These are phyloP conservation scores for Agrocybe praecox DNA, from an alignment of 768 basidiomycete genomes.

Conservation along the genomic window DNA sequence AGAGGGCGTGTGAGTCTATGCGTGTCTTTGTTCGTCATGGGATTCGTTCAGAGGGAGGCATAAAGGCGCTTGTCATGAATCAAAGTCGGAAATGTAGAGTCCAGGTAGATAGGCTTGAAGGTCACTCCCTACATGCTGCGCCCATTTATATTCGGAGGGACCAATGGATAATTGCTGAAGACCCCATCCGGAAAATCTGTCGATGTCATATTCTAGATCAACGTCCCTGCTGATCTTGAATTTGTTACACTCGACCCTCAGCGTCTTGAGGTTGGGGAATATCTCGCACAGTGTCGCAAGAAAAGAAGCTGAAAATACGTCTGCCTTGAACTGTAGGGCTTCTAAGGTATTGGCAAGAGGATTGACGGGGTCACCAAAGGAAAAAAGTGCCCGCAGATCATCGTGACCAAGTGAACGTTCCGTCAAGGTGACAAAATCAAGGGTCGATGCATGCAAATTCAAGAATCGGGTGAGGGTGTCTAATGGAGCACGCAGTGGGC, in stretches of 20 bases:
- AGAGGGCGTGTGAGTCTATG: too few species aligned
- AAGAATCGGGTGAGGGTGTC: constrained; percentile 32
- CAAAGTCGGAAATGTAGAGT: too few species aligned
- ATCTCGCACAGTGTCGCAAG: constrained; percentile 8
- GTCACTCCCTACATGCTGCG: too few species aligned
- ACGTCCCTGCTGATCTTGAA: background rate
- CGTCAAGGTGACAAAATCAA: constrained; percentile 36
- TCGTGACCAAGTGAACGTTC: constrained; percentile 33
- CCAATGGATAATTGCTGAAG: constrained; percentile 9
- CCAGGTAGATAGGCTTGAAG: too few species aligned
- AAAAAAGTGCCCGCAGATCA: constrained; percentile 33
- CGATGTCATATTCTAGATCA: background rate
- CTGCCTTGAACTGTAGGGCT: constrained; percentile 12
- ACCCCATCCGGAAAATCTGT: constrained; percentile 1
- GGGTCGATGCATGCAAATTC: constrained; percentile 24
- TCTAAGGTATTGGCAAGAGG: constrained; percentile 1
- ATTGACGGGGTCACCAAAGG: background rate
- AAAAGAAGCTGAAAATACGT: constrained; percentile 10
- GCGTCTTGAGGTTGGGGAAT: constrained; percentile 13
- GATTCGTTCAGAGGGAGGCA: too few species aligned
- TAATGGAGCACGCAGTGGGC: constrained; percentile 39
- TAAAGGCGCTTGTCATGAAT: too few species aligned
- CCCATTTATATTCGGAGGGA: constrained; percentile 1
- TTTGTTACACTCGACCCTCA: constrained; percentile 15
- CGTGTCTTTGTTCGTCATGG: too few species aligned